Evolutionary conservation across 176 grass and related monocot genomes (phyloP).

Genomic region (Phyllostachys edulis): DNA sequence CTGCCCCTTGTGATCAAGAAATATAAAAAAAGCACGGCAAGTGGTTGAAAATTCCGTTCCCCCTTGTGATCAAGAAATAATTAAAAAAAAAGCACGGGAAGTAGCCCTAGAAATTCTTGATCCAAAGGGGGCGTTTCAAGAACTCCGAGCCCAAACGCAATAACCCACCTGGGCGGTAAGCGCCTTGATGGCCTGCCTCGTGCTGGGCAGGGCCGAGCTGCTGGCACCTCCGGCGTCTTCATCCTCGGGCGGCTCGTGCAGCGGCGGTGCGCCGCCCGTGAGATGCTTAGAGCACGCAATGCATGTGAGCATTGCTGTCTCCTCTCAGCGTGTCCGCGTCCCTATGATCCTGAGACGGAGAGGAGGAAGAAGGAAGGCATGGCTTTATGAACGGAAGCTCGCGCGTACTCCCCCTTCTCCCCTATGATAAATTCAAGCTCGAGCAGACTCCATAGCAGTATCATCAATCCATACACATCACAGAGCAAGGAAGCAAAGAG

Average conservation of each 20-base stretch:
- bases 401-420: not conserved
- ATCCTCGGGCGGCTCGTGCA: conserved; percentile 47
- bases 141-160: not conserved
- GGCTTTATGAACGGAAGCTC: conserved; percentile 2
- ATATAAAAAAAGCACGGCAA: too few relatives aligned
- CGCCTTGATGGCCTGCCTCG: conserved; percentile 61
- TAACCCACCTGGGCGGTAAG: conserved; percentile 65
- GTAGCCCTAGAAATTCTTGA: not conserved
- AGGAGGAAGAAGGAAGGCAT: not conserved
- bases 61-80: not conserved
- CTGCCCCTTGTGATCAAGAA: too few relatives aligned
- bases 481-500: too few relatives aligned
- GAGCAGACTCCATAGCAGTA: too few relatives aligned
- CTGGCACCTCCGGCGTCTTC: conserved; percentile 32
- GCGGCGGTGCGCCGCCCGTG: conserved; percentile 35
- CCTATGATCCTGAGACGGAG: conserved; percentile 6
- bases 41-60: not conserved
- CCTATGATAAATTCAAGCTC: not conserved
- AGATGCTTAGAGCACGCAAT: conserved; percentile 84
- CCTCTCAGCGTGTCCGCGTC: not conserved
- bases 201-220: conserved; percentile 48
- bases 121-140: not conserved
- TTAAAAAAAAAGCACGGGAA: not conserved
- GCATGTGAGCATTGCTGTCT: conserved; percentile 77
- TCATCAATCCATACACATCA: too few relatives aligned